Percentiles rank a stretch among this genome's conserved stretches.
Evolutionary conservation across 148 eudicot genomes (phyloP).

Genomic region (Tetragonia tetragonoides): DNA sequence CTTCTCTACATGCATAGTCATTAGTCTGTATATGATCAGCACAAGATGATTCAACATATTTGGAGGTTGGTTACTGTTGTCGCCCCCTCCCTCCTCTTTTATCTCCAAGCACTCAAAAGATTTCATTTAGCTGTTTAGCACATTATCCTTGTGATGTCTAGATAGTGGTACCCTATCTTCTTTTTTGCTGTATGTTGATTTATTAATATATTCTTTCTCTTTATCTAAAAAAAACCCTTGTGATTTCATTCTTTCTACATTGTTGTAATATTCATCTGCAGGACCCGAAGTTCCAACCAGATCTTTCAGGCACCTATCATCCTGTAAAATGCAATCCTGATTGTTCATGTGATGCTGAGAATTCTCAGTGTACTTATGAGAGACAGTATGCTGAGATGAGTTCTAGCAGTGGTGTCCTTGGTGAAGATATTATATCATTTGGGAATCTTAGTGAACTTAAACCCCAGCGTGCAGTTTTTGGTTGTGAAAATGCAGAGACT

Average conservation of each 20-base stretch:
- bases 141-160: background rate
- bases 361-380: slow-evolving; percentile 65
- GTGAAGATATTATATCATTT: slow-evolving; percentile 81
- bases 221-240: background rate
- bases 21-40: background rate
- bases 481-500: slow-evolving; percentile 90
- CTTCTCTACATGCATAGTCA: background rate
- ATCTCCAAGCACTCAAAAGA: background rate
- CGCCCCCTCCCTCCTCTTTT: background rate
- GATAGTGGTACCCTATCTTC: too few relatives aligned
- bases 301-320: slow-evolving; percentile 64
- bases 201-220: too few relatives aligned
- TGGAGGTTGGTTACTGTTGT: background rate
- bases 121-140: background rate
- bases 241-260: background rate
- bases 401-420: slow-evolving; percentile 92
- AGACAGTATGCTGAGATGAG: slow-evolving; percentile 98
- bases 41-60: background rate
- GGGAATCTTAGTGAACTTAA: slow-evolving; percentile 80
- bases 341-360: slow-evolving; percentile 64
- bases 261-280: slow-evolving; percentile 14
- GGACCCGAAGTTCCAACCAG: slow-evolving; percentile 92
- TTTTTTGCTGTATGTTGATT: too few relatives aligned
- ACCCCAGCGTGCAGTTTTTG: slow-evolving; percentile 85
- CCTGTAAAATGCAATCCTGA: slow-evolving; percentile 79